Base-by-base conservation (phyloP, 805 yeast species). In the Lipomyces kockii region DNA sequence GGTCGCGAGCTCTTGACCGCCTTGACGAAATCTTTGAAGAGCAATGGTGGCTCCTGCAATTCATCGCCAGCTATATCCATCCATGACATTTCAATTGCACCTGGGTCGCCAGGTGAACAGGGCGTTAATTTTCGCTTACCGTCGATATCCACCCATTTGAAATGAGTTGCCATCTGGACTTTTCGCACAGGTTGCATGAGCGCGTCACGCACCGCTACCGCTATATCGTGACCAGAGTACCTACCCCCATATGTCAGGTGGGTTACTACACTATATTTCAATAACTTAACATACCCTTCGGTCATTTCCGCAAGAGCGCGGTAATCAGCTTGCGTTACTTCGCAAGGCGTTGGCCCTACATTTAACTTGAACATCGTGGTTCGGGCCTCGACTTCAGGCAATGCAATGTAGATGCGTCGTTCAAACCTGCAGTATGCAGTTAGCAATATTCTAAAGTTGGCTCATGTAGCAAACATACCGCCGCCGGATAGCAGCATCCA, bases 131-230 rank as follows among this genome's bases (percentile, higher is more conserved):
- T 87, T 34, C 78, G 80, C 20, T 66, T 71, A 1, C 80, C 81
- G 51, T 75, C 73, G 39, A 65, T 63, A 7, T 75, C 71, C 11
- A 86, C 86, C 68, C 84, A 83, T 76, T 89, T 90, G 82, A 95
- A 95, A 82, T 95, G 99, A 0, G 99, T 95, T 0, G 99, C 98
- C 75, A 86, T 89, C 79, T 94, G 98, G 70, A 95, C 92, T 77
- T 92, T 92, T 74, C 99, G 85, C 67, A 95, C 92, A 1, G 99
- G 99, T 78, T 94, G 96, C 99, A 95, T 95, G 73, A 95, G 82
- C 0, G 98, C 98, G 78, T 95, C 99, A 74, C 97, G 87, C 2
- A 95, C 99, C 11, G 92, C 97, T 43, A 95, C 97, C 0, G 98
- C 94, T 54, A 95, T 86, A 84, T 95, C 99, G 77, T 94, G 97